Conservation (phyloP, 2,329 filamentous ascomycete species). For the Paecilomyces niveus region DNA sequence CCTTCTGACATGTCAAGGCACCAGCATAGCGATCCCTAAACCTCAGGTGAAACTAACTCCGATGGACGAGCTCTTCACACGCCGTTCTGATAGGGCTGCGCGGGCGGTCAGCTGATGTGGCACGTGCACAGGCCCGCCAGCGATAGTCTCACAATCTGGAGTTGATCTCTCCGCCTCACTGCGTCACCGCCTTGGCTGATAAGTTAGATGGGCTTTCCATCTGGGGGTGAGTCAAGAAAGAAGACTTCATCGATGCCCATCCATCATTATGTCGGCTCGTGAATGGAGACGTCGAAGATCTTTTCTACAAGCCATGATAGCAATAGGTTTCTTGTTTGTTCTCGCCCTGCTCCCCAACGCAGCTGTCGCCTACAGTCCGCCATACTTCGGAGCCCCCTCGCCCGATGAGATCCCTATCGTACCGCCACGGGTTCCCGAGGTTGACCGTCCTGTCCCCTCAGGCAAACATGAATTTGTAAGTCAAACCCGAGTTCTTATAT, state of each 20-base stretch:
- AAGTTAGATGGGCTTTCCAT: constrained; percentile 10
- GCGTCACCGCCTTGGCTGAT: constrained; percentile 16
- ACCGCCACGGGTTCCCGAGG: constrained; percentile 25
- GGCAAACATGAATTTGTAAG: constrained; percentile 32
- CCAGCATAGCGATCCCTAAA: neutral
- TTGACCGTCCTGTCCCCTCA: constrained; percentile 11
- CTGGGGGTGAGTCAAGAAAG: neutral
- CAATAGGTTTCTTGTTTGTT: constrained; percentile 15
- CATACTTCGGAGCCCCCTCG: constrained; percentile 16
- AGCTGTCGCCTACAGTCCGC: constrained; percentile 15
- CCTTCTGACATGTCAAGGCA: neutral
- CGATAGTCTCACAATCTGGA: too few species aligned
- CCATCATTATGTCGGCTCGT: constrained; percentile 15
- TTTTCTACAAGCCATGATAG: constrained; percentile 1
- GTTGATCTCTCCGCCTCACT: constrained; percentile 12
- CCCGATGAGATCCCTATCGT: constrained; percentile 21
- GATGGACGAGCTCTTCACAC: neutral
- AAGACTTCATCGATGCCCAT: constrained; percentile 2
- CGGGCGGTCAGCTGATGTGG: neutral
- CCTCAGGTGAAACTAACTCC: neutral
- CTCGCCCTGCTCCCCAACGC: constrained; percentile 12
- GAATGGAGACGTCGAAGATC: constrained; percentile 3
- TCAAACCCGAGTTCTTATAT: neutral
- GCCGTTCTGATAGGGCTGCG: neutral
- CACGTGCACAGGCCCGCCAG: neutral